Percentiles rank a stretch among this genome's conserved stretches.
Evolutionary conservation across 176 grass and related monocot genomes (phyloP).

Genomic region (Aegilops sharonensis): DNA sequence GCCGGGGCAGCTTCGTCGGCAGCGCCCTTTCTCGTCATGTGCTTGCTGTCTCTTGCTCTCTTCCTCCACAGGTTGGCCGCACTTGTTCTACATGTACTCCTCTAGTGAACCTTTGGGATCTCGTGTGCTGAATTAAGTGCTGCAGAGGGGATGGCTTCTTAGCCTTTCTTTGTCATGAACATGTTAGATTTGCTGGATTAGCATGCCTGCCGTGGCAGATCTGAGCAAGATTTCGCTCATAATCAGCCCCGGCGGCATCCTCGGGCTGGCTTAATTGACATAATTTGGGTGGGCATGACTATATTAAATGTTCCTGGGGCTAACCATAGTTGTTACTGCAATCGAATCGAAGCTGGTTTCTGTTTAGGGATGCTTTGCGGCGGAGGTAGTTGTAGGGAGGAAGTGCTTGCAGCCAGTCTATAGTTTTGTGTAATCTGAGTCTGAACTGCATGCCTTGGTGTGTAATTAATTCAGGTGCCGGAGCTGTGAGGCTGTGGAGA

Average conservation of each 20-base stretch:
- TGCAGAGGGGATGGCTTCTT: neutral
- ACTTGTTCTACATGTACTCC: neutral
- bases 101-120: neutral
- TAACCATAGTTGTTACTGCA: neutral
- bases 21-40: neutral
- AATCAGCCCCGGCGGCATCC: neutral
- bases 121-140: neutral
- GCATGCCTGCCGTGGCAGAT: neutral
- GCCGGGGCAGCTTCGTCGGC: slow-evolving; percentile 3
- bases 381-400: neutral
- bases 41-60: slow-evolving; percentile 6
- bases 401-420: neutral
- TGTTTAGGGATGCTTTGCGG: neutral
- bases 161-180: neutral
- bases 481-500: slow-evolving; percentile 31
- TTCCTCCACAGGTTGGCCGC: slow-evolving; percentile 32
- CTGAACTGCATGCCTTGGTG: neutral
- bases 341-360: neutral
- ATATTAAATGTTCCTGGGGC: neutral
- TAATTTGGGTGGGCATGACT: neutral
- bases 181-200: slow-evolving; percentile 17
- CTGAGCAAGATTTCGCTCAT: neutral
- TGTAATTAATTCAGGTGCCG: slow-evolving; percentile 46
- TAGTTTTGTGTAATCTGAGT: neutral
- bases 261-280: neutral